Evolutionary conservation across 495 filamentous ascomycete genomes (phyloP), one percentile per base, ranked within the genome.

Genomic region (Aspergillus coremiiformis): DNA sequence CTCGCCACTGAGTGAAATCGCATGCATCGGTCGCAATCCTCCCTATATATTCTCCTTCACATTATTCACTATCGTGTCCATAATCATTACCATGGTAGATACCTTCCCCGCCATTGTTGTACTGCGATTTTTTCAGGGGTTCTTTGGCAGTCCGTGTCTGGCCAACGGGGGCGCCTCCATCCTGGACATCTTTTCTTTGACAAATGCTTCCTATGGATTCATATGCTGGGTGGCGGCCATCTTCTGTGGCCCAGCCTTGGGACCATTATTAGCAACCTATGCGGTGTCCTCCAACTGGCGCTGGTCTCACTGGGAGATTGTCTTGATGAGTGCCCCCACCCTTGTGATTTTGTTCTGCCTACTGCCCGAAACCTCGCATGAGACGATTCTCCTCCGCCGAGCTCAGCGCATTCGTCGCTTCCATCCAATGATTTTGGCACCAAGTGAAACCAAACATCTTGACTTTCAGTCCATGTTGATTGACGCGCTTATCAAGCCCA

Each of bases 151-250:
- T 37, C 74, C 72, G 2, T 74, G 70, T 55, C 58, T 78, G 0
- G 75, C 75, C 0, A 76, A 66, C 4, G 77, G 75, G 17, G 76
- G 82, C 55, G 78, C 77, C 26, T 73, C 75, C 17, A 74, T 84
- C 74, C 70, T 48, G 73, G 83, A 15, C 75, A 83, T 56, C 3
- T 51, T 47, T n/a, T 23, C 59, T 56, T 15, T 64, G 54, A 42
- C 53, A 46, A 4, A 50, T 53, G 7, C 59, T 0, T 63, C 67
- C n/a, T 72, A 69, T 33, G 68, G 66, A 20, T 62, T 64, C 4
- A 62, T 51, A 15, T 47, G 69, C 27, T 74, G 68, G 61, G 66
- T 60, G 5, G 52, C 57, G 6, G 62, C 60, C 11, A 63, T 63
- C 4, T 59, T 69, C 10, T 57, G 62, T 15, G 74, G 68, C 0